phyloP scores from a whole-genome alignment of 2,329 filamentous ascomycete genomes.

The Arthrobotrys sphaeroides region DNA sequence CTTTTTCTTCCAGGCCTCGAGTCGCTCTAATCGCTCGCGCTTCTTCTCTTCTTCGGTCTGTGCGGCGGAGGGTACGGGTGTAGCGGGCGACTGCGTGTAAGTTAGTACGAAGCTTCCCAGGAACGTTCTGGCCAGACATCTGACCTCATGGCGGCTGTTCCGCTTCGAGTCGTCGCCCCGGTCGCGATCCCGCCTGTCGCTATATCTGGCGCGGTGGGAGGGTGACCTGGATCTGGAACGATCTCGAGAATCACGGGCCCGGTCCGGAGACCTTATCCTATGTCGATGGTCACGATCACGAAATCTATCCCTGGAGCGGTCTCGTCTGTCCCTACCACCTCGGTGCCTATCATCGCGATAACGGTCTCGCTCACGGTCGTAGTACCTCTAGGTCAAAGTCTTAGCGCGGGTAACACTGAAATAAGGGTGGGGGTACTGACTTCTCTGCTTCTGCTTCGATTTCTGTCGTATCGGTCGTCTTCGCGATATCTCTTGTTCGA shows the following conservation, averaged over 20 bases:
- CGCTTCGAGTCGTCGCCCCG: slow-evolving; percentile 55
- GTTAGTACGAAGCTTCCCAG: background rate
- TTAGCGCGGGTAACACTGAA: background rate
- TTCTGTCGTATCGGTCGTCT: slow-evolving; percentile 47
- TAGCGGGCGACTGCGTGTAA: slow-evolving; percentile 53
- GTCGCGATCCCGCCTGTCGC: slow-evolving; percentile 55
- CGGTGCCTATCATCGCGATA: slow-evolving; percentile 56
- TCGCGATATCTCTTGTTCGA: slow-evolving; percentile 50
- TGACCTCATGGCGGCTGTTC: slow-evolving; percentile 54
- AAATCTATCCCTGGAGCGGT: slow-evolving; percentile 56
- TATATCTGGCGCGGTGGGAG: slow-evolving; percentile 7
- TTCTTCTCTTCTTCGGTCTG: slow-evolving; percentile 58
- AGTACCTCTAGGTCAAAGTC: slow-evolving; percentile 28
- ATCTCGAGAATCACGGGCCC: slow-evolving; percentile 54
- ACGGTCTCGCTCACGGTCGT: slow-evolving; percentile 55
- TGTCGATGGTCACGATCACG: slow-evolving; percentile 55
- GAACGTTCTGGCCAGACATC: slow-evolving; percentile 21
- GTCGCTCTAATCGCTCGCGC: slow-evolving; percentile 57
- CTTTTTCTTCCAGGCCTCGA: slow-evolving; percentile 58
- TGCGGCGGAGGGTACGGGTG: slow-evolving; percentile 44
- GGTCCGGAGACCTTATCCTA: slow-evolving; percentile 53
- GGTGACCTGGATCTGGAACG: slow-evolving; percentile 29
- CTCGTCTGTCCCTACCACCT: slow-evolving; percentile 55
- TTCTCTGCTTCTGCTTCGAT: slow-evolving; percentile 48
- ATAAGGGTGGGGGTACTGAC: background rate